Conservation (phyloP, 306 rosid species). For the Begonia loranthoides region DNA sequence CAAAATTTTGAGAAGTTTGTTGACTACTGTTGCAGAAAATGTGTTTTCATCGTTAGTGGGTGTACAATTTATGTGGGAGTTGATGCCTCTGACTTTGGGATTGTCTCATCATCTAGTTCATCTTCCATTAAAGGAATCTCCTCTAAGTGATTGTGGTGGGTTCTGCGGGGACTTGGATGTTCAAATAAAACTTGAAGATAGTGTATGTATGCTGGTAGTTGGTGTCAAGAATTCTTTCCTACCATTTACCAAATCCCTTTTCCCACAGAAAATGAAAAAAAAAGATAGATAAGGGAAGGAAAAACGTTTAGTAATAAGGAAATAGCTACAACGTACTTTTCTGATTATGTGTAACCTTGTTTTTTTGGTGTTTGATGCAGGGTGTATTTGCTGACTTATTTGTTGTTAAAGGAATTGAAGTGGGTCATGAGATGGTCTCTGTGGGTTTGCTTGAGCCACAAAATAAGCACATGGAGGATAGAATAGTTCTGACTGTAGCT, state of each 20-base stretch:
- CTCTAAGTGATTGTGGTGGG: conserved; percentile 88
- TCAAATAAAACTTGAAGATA: conserved; percentile 80
- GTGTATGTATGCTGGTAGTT: conserved; percentile 39
- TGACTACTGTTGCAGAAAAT: conserved; percentile 53
- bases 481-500: conserved; percentile 81
- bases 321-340: conserved; percentile 6
- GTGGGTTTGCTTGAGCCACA: conserved; percentile 72
- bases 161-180: conserved; percentile 78
- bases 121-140: conserved; percentile 84
- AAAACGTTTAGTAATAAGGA: neutral
- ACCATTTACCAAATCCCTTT: neutral
- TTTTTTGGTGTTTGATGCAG: conserved; percentile 38
- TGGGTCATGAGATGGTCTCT: conserved; percentile 78
- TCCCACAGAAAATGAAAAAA: neutral
- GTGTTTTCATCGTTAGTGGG: conserved; percentile 93
- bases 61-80: conserved; percentile 76
- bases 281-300: conserved; percentile 1
- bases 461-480: conserved; percentile 44
- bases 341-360: conserved; percentile 8
- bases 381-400: conserved; percentile 86
- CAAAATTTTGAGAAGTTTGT: neutral
- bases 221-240: conserved; percentile 13
- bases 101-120: conserved; percentile 63
- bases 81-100: conserved; percentile 40
- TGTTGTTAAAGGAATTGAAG: conserved; percentile 75